Evolutionary conservation across 1,284 basidiomycete genomes (phyloP).

Genomic region (Naganishia sp.): DNA sequence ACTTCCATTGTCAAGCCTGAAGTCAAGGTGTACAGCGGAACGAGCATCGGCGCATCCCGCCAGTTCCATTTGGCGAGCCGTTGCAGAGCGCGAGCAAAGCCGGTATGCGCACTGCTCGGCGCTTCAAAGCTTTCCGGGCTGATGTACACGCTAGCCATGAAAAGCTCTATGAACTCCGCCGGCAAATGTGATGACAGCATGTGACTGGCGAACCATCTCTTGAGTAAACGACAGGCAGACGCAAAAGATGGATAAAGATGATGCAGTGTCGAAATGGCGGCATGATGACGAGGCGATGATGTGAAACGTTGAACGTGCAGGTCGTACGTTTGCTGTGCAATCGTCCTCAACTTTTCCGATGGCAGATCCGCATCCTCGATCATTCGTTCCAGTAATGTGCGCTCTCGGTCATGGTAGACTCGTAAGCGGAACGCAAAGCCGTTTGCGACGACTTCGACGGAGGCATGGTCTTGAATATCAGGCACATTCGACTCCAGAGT

Average conservation of each 20-base stretch:
- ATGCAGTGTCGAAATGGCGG: constrained; percentile 73
- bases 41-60: constrained; percentile 57
- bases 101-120: constrained; percentile 60
- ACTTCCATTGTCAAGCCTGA: constrained; percentile 53
- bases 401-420: constrained; percentile 87
- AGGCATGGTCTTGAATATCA: constrained; percentile 68
- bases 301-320: constrained; percentile 71
- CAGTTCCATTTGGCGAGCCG: constrained; percentile 84
- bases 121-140: constrained; percentile 48
- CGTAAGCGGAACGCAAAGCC: constrained; percentile 85
- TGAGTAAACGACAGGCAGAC: constrained; percentile 80
- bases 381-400: constrained; percentile 72
- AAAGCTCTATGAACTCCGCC: constrained; percentile 78
- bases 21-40: constrained; percentile 55
- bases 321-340: constrained; percentile 64
- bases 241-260: constrained; percentile 79
- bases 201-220: constrained; percentile 90
- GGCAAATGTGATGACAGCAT: constrained; percentile 77
- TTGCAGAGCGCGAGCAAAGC: constrained; percentile 75
- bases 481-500: constrained; percentile 55
- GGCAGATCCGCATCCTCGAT: constrained; percentile 53
- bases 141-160: constrained; percentile 67
- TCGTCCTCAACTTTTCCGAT: constrained; percentile 45
- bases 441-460: constrained; percentile 73
- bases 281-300: constrained; percentile 79